Percentiles rank a stretch among this genome's conserved stretches.
Evolutionary conservation across 768 basidiomycete species (phyloP).

Genomic region (Tylopilus cervinicoccineus): DNA sequence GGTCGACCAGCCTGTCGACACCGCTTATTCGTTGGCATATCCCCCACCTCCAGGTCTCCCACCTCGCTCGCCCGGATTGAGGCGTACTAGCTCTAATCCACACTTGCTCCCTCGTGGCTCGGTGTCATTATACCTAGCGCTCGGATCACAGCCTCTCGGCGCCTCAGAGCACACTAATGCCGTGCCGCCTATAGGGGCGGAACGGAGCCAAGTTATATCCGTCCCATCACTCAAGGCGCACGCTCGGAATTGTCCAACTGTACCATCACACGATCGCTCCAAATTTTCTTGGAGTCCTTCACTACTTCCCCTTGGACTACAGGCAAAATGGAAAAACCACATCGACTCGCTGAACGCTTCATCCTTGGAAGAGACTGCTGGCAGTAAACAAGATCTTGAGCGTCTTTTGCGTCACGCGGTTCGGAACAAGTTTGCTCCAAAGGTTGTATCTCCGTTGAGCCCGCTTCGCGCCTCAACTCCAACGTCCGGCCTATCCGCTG

Average conservation of each 20-base stretch:
- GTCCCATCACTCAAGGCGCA: slow-evolving; percentile 12
- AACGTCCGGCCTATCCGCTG: slow-evolving; percentile 10
- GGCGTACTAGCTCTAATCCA: slow-evolving; percentile 5
- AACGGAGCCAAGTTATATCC: slow-evolving; percentile 24
- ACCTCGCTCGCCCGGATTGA: slow-evolving; percentile 8
- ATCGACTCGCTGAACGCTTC: background rate
- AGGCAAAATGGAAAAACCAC: slow-evolving; percentile 4
- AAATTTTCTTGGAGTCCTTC: slow-evolving; percentile 9
- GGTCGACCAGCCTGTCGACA: slow-evolving; percentile 1
- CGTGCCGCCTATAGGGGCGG: slow-evolving; percentile 29
- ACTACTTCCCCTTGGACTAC: slow-evolving; percentile 2
- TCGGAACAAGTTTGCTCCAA: slow-evolving; percentile 25
- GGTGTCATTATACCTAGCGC: slow-evolving; percentile 20
- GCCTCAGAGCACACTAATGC: slow-evolving; percentile 19
- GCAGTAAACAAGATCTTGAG: slow-evolving; percentile 14
- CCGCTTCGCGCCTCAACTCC: slow-evolving; percentile 24
- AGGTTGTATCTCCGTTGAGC: slow-evolving; percentile 29
- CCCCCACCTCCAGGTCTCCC: slow-evolving; percentile 22
- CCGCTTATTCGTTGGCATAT: background rate
- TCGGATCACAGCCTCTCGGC: slow-evolving; percentile 25
- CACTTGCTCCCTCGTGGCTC: slow-evolving; percentile 10
- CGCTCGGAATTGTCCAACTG: background rate
- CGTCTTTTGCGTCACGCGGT: slow-evolving; percentile 24
- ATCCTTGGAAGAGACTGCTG: background rate
- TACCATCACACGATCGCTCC: background rate